Percentiles rank a stretch among this genome's conserved stretches.
These are phyloP conservation scores for Amyloporia xantha DNA, from an alignment of 768 basidiomycete genomes.

Conservation along the genomic window DNA sequence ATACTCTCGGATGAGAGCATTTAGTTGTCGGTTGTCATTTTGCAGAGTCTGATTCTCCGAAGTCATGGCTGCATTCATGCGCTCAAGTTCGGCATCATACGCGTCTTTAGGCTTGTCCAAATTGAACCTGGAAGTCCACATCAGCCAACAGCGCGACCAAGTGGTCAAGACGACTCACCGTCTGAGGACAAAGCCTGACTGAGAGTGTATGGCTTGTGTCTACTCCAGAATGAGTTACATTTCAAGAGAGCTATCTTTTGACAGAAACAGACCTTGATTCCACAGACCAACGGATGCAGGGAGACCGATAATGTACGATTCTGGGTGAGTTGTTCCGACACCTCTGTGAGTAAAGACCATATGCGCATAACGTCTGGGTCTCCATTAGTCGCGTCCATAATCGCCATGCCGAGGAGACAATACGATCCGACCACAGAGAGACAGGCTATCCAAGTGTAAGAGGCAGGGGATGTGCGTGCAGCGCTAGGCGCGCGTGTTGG, in stretches of 20 bases:
- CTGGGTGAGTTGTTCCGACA: constrained; percentile 76
- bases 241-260: neutral
- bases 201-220: constrained; percentile 84
- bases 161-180: constrained; percentile 44
- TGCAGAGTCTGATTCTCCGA: constrained; percentile 80
- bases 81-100: constrained; percentile 85
- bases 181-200: constrained; percentile 88
- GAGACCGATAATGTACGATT: constrained; percentile 68
- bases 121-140: constrained; percentile 57
- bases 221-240: constrained; percentile 24
- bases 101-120: constrained; percentile 84
- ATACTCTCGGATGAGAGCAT: constrained; percentile 87
- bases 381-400: constrained; percentile 39
- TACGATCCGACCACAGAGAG: too few relatives aligned
- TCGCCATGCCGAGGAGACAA: constrained; percentile 48
- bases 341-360: constrained; percentile 65
- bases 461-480: too few relatives aligned
- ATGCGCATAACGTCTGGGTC: constrained; percentile 60
- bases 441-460: too few relatives aligned
- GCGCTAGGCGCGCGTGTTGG: too few relatives aligned
- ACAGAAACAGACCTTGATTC: constrained; percentile 63
- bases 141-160: constrained; percentile 2
- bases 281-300: constrained; percentile 66
- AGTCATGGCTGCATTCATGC: constrained; percentile 73
- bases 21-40: constrained; percentile 95